Evolutionary conservation across 257 asterid species (phyloP).

Genomic region (Solanum phureja): DNA sequence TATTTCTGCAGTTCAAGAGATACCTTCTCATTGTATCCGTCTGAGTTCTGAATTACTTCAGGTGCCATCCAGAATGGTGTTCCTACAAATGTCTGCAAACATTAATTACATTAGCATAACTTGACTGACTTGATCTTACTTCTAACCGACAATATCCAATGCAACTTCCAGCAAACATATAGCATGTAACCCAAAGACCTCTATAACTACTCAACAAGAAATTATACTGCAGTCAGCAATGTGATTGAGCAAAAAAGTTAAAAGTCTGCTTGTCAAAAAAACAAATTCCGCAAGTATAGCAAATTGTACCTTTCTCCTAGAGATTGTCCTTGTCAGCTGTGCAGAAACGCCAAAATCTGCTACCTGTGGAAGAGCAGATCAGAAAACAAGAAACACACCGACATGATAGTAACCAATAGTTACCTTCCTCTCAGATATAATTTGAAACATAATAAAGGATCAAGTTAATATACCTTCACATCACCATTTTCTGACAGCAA

Average conservation of each 20-base stretch:
- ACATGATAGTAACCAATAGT: background rate
- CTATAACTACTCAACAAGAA: background rate
- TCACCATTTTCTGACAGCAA: constrained; percentile 94
- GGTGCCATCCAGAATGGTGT: constrained; percentile 99
- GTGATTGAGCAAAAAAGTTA: background rate
- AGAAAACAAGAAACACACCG: background rate
- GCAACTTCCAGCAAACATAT: background rate
- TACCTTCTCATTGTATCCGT: constrained; percentile 98
- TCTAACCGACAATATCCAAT: background rate
- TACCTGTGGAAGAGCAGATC: constrained; percentile 36
- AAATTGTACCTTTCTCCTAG: constrained; percentile 78
- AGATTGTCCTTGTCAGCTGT: constrained; percentile 89
- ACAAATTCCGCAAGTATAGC: background rate
- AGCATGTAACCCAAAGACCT: background rate
- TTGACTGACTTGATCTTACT: background rate
- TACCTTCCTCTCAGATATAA: background rate
- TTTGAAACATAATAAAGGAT: background rate
- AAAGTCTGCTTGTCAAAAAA: background rate
- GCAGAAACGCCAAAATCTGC: constrained; percentile 99
- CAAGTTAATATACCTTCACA: constrained; percentile 58
- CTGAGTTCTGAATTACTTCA: constrained; percentile 97
- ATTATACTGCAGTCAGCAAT: background rate
- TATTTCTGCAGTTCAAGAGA: constrained; percentile 3
- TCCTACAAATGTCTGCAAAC: constrained; percentile 95
- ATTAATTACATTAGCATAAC: constrained; percentile 42